Evolutionary conservation across 495 filamentous ascomycete species (phyloP), one percentile per base, ranked within the genome.

Genomic region (Neurospora hispaniola): DNA sequence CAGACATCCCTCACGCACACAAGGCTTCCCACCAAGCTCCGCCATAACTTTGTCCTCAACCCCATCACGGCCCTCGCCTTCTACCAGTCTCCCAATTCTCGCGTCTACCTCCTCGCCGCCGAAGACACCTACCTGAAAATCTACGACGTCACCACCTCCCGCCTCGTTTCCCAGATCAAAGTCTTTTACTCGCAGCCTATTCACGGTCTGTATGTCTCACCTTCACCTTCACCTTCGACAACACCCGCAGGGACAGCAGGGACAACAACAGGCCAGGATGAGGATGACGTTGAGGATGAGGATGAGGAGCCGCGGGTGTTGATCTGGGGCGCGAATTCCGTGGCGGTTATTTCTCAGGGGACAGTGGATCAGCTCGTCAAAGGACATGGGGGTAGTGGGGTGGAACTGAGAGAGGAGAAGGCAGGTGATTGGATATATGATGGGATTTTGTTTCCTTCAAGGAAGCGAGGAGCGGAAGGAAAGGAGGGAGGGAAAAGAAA

Each of bases 341-440:
- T 81, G 18, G 79, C 74, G 16, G 78, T 78, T 42, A 68, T 78
- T 41, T 76, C 80, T 3, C 75, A 68, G 42, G 42, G 72, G 3
- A 69, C 72, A 9, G 14, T 83, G 5, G 75, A 77, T n/a, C 44
- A 40, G 69, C 41, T 80, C 74, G 70, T 80, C 42, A 72, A 72
- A 12, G 77, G 27, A 3, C 27, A 31, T 31, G 27, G 2, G 27
- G 27, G 27, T 3, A 2, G 27, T 31, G 27, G 2, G 2, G 27
- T 31, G 27, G 27, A 31, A 1, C 66, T 73, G 18, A 42, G 8
- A 7, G 74, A 78, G 70, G 73, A 79, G 1, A 75, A 76, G 38
- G 87, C 87, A 14, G 83, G 88, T 5, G 95, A 98, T 78, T 97
- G 95, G 94, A 91, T 97, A 70, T 85, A 96, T 73, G 89, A 93